phyloP scores from a whole-genome alignment of 441 rosid genomes.

The Populus hybrid region DNA sequence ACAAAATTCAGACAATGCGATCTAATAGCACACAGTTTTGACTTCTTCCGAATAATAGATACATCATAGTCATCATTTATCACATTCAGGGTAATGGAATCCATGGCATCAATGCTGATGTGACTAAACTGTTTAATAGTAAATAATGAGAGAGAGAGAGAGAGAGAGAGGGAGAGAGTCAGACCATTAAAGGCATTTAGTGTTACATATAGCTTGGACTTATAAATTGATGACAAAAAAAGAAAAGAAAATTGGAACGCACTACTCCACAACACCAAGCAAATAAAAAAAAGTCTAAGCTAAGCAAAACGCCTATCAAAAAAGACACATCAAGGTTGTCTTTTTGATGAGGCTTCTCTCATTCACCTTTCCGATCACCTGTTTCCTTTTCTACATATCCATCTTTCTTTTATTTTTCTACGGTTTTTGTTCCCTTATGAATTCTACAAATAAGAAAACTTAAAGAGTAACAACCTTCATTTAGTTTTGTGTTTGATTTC shows the following conservation, averaged over 20 bases:
- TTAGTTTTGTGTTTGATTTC: background rate
- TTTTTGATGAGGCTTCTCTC: constrained; percentile 20
- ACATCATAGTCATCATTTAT: constrained; percentile 21
- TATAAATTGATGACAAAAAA: constrained; percentile 43
- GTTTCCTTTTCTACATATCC: background rate
- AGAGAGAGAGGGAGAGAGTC: constrained; percentile 18
- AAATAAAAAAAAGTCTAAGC: background rate
- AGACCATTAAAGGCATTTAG: constrained; percentile 42
- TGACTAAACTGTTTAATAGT: constrained; percentile 40
- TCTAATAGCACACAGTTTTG: background rate
- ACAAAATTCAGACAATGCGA: background rate
- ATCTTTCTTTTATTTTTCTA: background rate
- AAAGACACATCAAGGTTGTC: constrained; percentile 21
- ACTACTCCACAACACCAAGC: constrained; percentile 2
- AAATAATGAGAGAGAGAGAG: constrained; percentile 16
- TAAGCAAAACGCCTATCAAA: background rate
- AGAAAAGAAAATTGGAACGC: constrained; percentile 5
- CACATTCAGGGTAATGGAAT: constrained; percentile 31
- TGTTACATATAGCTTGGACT: constrained; percentile 38
- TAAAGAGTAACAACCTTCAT: background rate
- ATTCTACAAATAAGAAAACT: background rate
- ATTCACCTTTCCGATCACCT: constrained; percentile 24
- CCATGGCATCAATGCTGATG: constrained; percentile 59
- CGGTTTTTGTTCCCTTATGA: background rate
- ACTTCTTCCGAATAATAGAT: constrained; percentile 13